phyloP scores from a whole-genome alignment of 306 rosid genomes.

The Fragaria vesca region DNA sequence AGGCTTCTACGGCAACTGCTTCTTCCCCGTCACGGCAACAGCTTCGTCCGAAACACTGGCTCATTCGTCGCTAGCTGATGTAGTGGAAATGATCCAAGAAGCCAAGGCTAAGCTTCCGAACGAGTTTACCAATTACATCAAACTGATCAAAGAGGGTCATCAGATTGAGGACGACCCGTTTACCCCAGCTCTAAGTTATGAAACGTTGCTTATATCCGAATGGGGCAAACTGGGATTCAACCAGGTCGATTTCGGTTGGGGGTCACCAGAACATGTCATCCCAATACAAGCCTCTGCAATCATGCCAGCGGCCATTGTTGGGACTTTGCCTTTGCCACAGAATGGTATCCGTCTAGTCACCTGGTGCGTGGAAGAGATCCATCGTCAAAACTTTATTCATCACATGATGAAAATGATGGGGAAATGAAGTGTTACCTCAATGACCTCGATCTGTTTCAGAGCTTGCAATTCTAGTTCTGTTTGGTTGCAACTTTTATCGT shows the following conservation, averaged over 20 bases:
- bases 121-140: slow-evolving; percentile 51
- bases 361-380: slow-evolving; percentile 59
- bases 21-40: slow-evolving; percentile 65
- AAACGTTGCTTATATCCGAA: slow-evolving; percentile 61
- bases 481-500: neutral
- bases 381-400: slow-evolving; percentile 44
- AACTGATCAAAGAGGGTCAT: slow-evolving; percentile 11
- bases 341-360: slow-evolving; percentile 67
- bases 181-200: slow-evolving; percentile 46
- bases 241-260: slow-evolving; percentile 64
- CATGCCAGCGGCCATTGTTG: slow-evolving; percentile 61
- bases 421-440: neutral
- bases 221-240: slow-evolving; percentile 83
- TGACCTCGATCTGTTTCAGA: neutral
- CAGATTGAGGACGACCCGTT: slow-evolving; percentile 49
- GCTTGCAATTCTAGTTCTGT: neutral
- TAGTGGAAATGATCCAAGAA: slow-evolving; percentile 58
- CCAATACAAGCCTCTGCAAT: slow-evolving; percentile 57
- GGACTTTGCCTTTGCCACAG: slow-evolving; percentile 43
- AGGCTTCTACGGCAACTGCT: slow-evolving; percentile 84
- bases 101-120: slow-evolving; percentile 46
- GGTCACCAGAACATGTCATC: slow-evolving; percentile 56
- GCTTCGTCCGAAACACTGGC: slow-evolving; percentile 31
- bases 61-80: slow-evolving; percentile 26
- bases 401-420: slow-evolving; percentile 15